Base-by-base conservation (phyloP, 352 stramenopile species). In the Globisporangium recalcitrans region DNA sequence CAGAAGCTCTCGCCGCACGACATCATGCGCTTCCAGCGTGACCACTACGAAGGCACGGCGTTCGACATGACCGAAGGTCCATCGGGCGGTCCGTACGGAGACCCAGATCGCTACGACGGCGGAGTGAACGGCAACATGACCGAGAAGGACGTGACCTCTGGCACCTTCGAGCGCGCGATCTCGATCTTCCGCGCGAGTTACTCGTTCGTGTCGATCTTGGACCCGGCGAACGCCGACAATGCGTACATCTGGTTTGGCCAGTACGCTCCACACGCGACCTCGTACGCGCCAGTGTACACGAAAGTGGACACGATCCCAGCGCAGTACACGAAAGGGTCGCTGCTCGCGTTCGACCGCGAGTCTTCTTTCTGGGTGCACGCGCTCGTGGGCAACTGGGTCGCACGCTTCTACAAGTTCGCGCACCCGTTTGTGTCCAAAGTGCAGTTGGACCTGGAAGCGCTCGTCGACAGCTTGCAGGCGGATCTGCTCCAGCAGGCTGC, bases 161-260 rank as follows among this genome's bases (percentile, higher is more conserved):
- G 90, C 11, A 73, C 89, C 57, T 96, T 96, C 62, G 91, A 98
- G 65, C 87, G 95, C 24, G 77, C 90, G 1, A 98, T 98, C 69
- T 98, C 91, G 2, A 88, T 98, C 34, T 98, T 97, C 71, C 88
- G 92, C 22, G 90, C 92, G 10, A 91, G 77, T 27, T 97, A 98
- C 80, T 91, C 82, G 52, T 93, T 91, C 60, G 79, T 95, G 22
- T 85, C 83, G 5, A 74, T 92, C 27, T 49, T 87, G 42, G 73
- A 95, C 58, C 67, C 75, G 1, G 49, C 68, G 27, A 85, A 91
- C 51, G 22, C 70, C 6, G 79, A 91, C 72, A 77, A 85, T 24
- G 79, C 77, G 1, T 83, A 80, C 60, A 57, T 95, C 14, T 95
- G 85, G 85, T 96, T 97, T 65, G 88, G 88, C 14, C 91, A 96